Conservation (phyloP, 2,329 filamentous ascomycete species). For the Purpureocillium takamizusanense region DNA sequence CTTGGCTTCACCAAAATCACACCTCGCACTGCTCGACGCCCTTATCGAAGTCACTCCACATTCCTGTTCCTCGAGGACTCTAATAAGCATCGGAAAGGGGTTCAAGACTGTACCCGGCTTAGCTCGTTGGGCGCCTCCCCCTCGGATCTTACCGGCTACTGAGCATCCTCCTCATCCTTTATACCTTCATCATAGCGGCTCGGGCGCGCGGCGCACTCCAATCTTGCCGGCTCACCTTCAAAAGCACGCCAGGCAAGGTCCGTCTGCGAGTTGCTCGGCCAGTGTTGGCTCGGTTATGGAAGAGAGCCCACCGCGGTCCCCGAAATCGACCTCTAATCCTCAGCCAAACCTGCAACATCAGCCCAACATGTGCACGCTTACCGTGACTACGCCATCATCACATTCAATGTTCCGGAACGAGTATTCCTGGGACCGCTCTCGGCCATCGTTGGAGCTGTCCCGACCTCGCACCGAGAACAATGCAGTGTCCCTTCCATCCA, state of each 20-base stretch:
- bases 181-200: too few relatives aligned
- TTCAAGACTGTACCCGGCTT: not conserved
- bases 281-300: conserved; percentile 26
- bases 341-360: conserved; percentile 13
- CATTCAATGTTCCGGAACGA: conserved; percentile 31
- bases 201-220: too few relatives aligned
- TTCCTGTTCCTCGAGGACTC: not conserved
- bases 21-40: not conserved
- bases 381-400: conserved; percentile 33
- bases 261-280: conserved; percentile 9
- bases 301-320: conserved; percentile 26
- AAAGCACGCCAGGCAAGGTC: conserved; percentile 3
- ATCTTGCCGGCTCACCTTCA: too few relatives aligned
- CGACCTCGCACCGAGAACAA: conserved; percentile 28
- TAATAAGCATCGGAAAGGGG: not conserved
- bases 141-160: not conserved
- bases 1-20: not conserved
- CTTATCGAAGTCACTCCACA: not conserved
- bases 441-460: conserved; percentile 21
- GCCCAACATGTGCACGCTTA: conserved; percentile 40
- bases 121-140: not conserved
- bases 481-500: conserved; percentile 38
- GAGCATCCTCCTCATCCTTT: too few relatives aligned
- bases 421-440: conserved; percentile 27
- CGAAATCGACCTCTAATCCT: conserved; percentile 16